These are phyloP conservation scores for Wickerhamiella cacticola DNA, from an alignment of 805 yeast genomes.

Conservation along the genomic window DNA sequence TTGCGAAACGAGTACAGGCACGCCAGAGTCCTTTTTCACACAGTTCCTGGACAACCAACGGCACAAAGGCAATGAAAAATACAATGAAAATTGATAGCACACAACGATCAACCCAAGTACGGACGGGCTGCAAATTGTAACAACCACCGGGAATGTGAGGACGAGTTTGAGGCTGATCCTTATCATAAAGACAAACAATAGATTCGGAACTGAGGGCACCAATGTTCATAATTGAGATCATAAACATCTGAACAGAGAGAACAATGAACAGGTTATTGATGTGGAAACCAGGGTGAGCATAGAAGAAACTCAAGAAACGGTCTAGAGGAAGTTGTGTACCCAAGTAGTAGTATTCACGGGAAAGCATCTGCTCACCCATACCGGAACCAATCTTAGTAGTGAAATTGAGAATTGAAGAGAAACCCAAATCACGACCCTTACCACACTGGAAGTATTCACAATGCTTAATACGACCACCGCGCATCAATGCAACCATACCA, in stretches of 20 bases:
- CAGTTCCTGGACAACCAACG: slow-evolving; percentile 74
- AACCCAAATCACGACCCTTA: slow-evolving; percentile 90
- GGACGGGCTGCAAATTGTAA: slow-evolving; percentile 71
- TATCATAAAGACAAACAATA: slow-evolving; percentile 53
- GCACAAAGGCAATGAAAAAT: slow-evolving; percentile 82
- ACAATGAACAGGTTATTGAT: slow-evolving; percentile 80
- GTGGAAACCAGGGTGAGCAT: slow-evolving; percentile 96
- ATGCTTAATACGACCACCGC: slow-evolving; percentile 92
- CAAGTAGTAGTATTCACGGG: slow-evolving; percentile 81
- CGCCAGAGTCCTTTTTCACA: slow-evolving; percentile 76
- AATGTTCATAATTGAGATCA: slow-evolving; percentile 64
- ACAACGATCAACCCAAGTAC: slow-evolving; percentile 81
- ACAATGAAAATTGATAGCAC: slow-evolving; percentile 84
- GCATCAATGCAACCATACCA: slow-evolving; percentile 76
- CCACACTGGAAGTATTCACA: slow-evolving; percentile 96
- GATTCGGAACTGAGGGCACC: slow-evolving; percentile 70
- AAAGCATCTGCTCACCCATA: slow-evolving; percentile 92
- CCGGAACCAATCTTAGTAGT: slow-evolving; percentile 96
- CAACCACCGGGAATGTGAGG: slow-evolving; percentile 70
- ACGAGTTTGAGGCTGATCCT: slow-evolving; percentile 60
- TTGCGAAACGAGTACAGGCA: slow-evolving; percentile 55
- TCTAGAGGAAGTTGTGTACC: slow-evolving; percentile 87
- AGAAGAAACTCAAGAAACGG: slow-evolving; percentile 80
- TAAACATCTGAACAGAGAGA: slow-evolving; percentile 74
- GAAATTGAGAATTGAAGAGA: slow-evolving; percentile 81